A percentile compares a stretch with the other conserved stretches of the same genome.
Evolutionary conservation across 2,329 filamentous ascomycete genomes (phyloP).

Genomic region (Aspergillus proliferans): DNA sequence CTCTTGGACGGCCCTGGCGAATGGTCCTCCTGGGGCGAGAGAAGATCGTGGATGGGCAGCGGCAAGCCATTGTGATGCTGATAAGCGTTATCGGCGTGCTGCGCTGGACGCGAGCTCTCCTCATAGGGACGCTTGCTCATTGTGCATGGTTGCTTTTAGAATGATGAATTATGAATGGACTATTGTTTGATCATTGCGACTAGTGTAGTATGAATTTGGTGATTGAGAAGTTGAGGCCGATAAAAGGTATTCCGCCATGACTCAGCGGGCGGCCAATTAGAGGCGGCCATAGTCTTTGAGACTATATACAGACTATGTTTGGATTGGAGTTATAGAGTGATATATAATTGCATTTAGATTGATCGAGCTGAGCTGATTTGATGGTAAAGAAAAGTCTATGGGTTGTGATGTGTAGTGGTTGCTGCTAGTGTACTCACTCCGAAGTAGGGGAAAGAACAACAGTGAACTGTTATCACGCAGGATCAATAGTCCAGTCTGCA

Average conservation of each 20-base stretch:
- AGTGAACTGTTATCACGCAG: too few relatives aligned
- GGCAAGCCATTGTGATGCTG: slow-evolving; percentile 14
- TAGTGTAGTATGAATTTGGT: neutral
- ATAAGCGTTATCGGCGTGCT: slow-evolving; percentile 16
- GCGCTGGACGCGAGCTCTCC: slow-evolving; percentile 21
- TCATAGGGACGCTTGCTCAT: slow-evolving; percentile 34
- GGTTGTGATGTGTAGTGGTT: neutral
- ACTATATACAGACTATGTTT: neutral
- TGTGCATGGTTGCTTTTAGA: slow-evolving; percentile 21
- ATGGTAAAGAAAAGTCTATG: neutral
- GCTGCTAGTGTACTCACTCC: neutral
- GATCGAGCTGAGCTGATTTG: neutral
- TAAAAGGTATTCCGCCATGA: neutral
- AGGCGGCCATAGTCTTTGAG: neutral
- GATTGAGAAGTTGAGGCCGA: neutral
- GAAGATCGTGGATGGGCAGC: slow-evolving; percentile 28
- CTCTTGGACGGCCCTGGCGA: slow-evolving; percentile 23
- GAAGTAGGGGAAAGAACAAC: neutral
- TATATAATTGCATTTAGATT: neutral
- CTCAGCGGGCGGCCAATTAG: neutral
- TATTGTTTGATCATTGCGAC: neutral
- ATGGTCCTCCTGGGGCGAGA: slow-evolving; percentile 29
- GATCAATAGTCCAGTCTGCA: neutral
- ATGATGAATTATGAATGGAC: neutral
- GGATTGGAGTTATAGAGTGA: neutral